These are phyloP conservation scores for Andrographis paniculata DNA, from an alignment of 305 asterid species.

Conservation along the genomic window DNA sequence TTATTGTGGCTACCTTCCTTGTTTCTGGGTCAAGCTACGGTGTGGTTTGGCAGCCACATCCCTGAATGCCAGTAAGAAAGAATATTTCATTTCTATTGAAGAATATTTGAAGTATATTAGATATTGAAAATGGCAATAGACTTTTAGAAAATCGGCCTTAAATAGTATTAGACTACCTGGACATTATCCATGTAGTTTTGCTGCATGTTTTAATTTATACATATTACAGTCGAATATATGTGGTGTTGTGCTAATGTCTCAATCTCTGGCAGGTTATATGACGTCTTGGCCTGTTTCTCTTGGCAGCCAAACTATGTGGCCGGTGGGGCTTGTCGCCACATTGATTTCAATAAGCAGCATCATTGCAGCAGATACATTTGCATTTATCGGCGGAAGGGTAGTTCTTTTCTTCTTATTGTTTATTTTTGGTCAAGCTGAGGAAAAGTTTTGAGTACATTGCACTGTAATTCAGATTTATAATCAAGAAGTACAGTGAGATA, in stretches of 20 bases:
- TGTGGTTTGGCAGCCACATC: constrained; percentile 78
- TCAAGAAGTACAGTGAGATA: too few relatives aligned
- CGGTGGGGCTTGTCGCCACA: constrained; percentile 94
- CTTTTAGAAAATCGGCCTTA: too few relatives aligned
- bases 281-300: constrained; percentile 82
- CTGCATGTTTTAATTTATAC: too few relatives aligned
- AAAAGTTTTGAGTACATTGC: too few relatives aligned
- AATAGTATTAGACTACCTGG: too few relatives aligned
- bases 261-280: constrained; percentile 45
- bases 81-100: not conserved
- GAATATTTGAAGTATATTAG: not conserved
- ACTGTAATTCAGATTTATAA: too few relatives aligned
- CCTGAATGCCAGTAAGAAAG: constrained; percentile 60
- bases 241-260: not conserved
- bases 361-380: constrained; percentile 95
- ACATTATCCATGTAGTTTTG: too few relatives aligned
- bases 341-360: constrained; percentile 80
- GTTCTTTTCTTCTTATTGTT: not conserved
- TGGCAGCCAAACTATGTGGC: constrained; percentile 90
- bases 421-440: too few relatives aligned
- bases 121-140: too few relatives aligned
- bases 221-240: too few relatives aligned
- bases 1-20: constrained; percentile 95
- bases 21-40: constrained; percentile 94
- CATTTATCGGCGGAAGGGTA: constrained; percentile 95